Evolutionary conservation across 768 basidiomycete species (phyloP), one percentile per base, ranked within the genome.

Genomic region (Multifurca ochricompacta): DNA sequence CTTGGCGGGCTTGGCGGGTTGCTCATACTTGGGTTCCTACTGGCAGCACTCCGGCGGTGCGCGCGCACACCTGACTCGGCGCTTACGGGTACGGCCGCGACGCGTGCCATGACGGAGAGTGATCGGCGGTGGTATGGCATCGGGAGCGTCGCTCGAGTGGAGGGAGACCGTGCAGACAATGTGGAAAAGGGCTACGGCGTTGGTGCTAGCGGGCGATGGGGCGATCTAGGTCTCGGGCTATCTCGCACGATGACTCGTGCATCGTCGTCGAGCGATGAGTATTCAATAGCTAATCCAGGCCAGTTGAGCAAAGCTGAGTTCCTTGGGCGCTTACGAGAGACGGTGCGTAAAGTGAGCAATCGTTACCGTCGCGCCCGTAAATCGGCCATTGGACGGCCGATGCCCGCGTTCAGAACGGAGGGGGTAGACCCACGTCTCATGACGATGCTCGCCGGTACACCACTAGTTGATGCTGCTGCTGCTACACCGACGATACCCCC

Each of bases 301-400:
- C 73, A 83, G 35, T 81, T 87, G 76, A 82, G 76, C 65, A 89
- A 87, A 66, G 73, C 71, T 16, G 83, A 86, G 63, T 87, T 88
- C 63, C 60, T 87, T 48, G 74, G 75, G n/a, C 77, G 72, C 65
- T 74, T 88, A 39, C 77, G 71, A 58, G 73, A 79, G 44, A 83
- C 83, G 2, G 80, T 84, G 31, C 74, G 86, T 52, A 76, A 80
- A 40, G 84, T 86, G 57, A 87, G 85, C 70, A 77, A 82, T 63
- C 81, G 73, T 65, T 69, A 48, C 64, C 69, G 53, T 71, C 75
- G 51, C 21, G 53, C 62, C 3, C 48, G 45, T 34, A 59, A 62
- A 21, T 81, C 79, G 5, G 67, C 73, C 36, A 87, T 87, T 59
- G 76, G 81, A 18, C 78, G 78, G 61, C 87, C 87, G 1, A 74